These are phyloP conservation scores for Cardamine chenopodiifolia DNA, from an alignment of 345 rosid species.

Conservation along the genomic window DNA sequence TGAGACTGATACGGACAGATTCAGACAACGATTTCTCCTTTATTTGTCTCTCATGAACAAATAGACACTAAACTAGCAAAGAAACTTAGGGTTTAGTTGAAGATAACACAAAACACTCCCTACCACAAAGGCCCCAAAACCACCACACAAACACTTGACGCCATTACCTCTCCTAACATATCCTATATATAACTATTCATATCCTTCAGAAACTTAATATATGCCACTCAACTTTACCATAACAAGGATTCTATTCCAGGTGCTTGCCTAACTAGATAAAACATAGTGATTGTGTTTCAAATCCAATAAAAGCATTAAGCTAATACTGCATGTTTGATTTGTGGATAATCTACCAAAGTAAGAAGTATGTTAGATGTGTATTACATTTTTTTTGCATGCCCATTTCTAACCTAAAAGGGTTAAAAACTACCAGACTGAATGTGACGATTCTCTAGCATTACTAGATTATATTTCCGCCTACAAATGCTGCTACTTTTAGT, in stretches of 20 bases:
- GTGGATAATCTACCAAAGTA: constrained; percentile 17
- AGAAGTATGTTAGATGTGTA: neutral
- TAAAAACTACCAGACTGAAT: neutral
- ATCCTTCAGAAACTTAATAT: constrained; percentile 14
- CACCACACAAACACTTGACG: neutral
- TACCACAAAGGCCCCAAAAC: neutral
- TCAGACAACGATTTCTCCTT: neutral
- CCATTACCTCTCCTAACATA: neutral
- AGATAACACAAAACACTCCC: neutral
- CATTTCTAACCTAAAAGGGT: constrained; percentile 6
- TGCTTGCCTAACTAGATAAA: neutral
- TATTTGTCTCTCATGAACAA: neutral
- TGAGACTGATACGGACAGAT: too few species aligned
- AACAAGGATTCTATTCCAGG: neutral
- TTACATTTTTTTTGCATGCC: neutral
- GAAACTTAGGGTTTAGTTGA: neutral
- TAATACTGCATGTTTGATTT: neutral
- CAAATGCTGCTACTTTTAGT: neutral
- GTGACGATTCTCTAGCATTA: neutral
- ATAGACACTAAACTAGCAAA: neutral
- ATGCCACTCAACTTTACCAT: neutral
- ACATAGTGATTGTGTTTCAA: neutral
- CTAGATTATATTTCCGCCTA: neutral
- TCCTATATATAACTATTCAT: neutral
- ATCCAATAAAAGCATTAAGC: neutral